A percentile compares a stretch with the other conserved stretches of the same genome.
Conservation (phyloP, 1,284 basidiomycete species). For the Puccinia triticina region DNA sequence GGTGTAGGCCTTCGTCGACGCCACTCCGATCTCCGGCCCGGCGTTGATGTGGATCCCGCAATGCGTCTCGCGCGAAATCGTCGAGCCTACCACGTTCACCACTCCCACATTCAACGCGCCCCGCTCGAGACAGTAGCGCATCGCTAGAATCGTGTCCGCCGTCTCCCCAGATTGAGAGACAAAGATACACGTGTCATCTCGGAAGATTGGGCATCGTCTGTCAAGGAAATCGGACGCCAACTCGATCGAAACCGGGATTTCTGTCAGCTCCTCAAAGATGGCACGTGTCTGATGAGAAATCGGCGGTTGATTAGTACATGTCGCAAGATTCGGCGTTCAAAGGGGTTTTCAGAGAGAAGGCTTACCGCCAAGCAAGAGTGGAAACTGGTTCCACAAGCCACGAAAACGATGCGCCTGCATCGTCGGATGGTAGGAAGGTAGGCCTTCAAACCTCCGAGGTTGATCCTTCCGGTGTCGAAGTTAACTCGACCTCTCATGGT, state of each 20-base stretch:
- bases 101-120: conserved; percentile 84
- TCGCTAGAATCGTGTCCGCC: conserved; percentile 92
- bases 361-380: conserved; percentile 86
- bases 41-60: conserved; percentile 99
- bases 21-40: conserved; percentile 98
- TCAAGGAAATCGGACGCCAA: conserved; percentile 98
- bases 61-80: conserved; percentile 96
- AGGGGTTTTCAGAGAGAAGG: conserved; percentile 7
- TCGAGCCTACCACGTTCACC: conserved; percentile 98
- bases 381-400: conserved; percentile 96
- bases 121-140: conserved; percentile 94
- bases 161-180: conserved; percentile 98
- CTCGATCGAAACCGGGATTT: conserved; percentile 97
- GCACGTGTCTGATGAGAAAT: conserved; percentile 71
- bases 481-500: conserved; percentile 99
- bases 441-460: conserved; percentile 89
- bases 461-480: conserved; percentile 90
- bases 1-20: conserved; percentile 99
- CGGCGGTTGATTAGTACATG: background rate
- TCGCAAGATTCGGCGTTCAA: background rate
- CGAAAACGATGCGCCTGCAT: conserved; percentile 91
- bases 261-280: conserved; percentile 98
- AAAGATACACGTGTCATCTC: conserved; percentile 96
- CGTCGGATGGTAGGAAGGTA: conserved; percentile 96
- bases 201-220: conserved; percentile 98